Evolutionary conservation across 1,284 basidiomycete species (phyloP), one percentile per base, ranked within the genome.

Genomic region (Heterobasidion annosum): DNA sequence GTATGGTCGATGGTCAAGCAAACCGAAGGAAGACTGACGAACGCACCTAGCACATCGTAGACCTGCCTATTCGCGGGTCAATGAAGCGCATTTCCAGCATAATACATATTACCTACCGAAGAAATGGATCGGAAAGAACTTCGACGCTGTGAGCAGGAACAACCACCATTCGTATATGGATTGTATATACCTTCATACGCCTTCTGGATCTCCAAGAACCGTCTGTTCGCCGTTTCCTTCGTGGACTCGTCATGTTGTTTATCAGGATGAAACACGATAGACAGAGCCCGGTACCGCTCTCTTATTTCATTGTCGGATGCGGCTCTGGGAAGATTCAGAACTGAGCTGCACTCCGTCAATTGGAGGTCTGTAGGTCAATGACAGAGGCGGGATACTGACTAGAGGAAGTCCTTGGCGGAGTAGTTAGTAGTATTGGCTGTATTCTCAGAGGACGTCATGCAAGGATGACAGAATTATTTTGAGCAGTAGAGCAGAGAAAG

Each of bases 261-360:
- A 74, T 93, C 91, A 2, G 91, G 91, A 62, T 93, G 90, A 56
- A 91, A 88, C n/a, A 85, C 68, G n/a, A 91, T 73, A 1, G 88
- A 91, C 32, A 91, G 67, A 9, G 79, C 68, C 50, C 78, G 75
- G 65, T 91, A 86, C 48, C 84, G 77, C 56, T 91, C 89, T 51
- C 85, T 78, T 59, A 91, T 83, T 61, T 89, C 84, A 53, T 72
- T 70, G 51, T 80, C 76, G 1, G 83, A 78, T 0, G 89, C 88
- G 34, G 76, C 74, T 51, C 69, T 73, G 34, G 82, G 78, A 40
- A 91, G 68, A 60, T 90, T 90, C 48, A 91, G 76, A 47, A 89
- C 75, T 12, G 83, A 70, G 66, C 85, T 85, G 37, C 10, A 42
- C 49, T 16, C 10, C 44, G 25, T 52, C 33, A 50, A 34, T 51